Evolutionary conservation across 306 rosid species (phyloP).

Genomic region (Cercis canadensis): DNA sequence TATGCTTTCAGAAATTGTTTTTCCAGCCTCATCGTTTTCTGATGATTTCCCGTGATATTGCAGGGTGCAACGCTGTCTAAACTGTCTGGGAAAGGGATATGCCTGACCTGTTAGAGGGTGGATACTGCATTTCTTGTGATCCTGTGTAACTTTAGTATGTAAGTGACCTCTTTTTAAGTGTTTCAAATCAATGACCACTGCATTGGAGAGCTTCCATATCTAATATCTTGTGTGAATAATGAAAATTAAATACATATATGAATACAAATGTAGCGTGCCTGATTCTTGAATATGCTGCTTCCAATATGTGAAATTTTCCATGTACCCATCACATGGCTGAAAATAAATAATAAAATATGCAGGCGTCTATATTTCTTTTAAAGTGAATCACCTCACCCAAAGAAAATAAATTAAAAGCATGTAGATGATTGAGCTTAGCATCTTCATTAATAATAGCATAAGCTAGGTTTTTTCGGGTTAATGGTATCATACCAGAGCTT

Average conservation of each 20-base stretch:
- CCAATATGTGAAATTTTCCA: neutral
- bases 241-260: neutral
- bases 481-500: no score
- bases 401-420: neutral
- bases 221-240: neutral
- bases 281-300: neutral
- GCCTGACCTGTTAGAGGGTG: conserved; percentile 43
- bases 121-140: conserved; percentile 26
- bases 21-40: neutral
- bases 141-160: neutral
- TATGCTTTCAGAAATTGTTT: neutral
- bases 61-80: conserved; percentile 88
- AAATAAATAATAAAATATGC: neutral
- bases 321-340: neutral
- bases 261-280: neutral
- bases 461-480: neutral
- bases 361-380: neutral
- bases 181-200: neutral
- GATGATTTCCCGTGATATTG: conserved; percentile 38
- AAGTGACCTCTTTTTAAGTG: conserved; percentile 27
- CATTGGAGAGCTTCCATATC: conserved; percentile 5
- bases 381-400: neutral
- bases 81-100: conserved; percentile 85
- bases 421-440: neutral
- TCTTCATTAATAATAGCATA: neutral